phyloP scores from a whole-genome alignment of 1,139 yeast species.

The Candida sp. region DNA sequence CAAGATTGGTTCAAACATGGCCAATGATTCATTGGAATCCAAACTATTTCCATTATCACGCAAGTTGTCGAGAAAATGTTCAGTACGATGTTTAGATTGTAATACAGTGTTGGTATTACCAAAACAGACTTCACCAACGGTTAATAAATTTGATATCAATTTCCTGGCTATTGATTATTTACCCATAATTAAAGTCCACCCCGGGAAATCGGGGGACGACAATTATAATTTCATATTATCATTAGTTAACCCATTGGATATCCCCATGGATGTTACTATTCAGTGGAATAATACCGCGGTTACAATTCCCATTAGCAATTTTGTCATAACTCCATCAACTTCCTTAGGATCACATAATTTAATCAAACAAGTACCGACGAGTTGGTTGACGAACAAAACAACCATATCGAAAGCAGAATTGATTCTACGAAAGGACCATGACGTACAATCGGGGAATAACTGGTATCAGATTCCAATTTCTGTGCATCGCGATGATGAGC shows the following conservation, averaged over 20 bases:
- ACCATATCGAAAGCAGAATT: constrained; percentile 29
- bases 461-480: constrained; percentile 37
- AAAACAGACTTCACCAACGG: constrained; percentile 21
- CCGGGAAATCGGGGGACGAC: constrained; percentile 6
- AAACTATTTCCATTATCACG: constrained; percentile 22
- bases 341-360: constrained; percentile 7
- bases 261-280: constrained; percentile 7
- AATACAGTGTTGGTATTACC: constrained; percentile 24
- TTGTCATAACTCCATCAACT: constrained; percentile 8
- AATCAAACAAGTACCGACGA: constrained; percentile 26
- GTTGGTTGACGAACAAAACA: constrained; percentile 26
- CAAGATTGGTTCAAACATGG: not conserved
- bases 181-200: constrained; percentile 20
- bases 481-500: constrained; percentile 5
- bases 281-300: constrained; percentile 7
- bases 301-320: constrained; percentile 24
- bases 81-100: constrained; percentile 28
- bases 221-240: constrained; percentile 19
- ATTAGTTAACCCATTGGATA: constrained; percentile 27
- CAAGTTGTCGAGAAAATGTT: constrained; percentile 20
- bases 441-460: constrained; percentile 24
- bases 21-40: not conserved
- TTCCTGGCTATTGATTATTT: constrained; percentile 34
- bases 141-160: constrained; percentile 25
- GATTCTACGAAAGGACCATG: constrained; percentile 20